A percentile compares a stretch with the other conserved stretches of the same genome.
Conservation (phyloP, 73 alveolate genomes). For the Paramecium biaurelia region DNA sequence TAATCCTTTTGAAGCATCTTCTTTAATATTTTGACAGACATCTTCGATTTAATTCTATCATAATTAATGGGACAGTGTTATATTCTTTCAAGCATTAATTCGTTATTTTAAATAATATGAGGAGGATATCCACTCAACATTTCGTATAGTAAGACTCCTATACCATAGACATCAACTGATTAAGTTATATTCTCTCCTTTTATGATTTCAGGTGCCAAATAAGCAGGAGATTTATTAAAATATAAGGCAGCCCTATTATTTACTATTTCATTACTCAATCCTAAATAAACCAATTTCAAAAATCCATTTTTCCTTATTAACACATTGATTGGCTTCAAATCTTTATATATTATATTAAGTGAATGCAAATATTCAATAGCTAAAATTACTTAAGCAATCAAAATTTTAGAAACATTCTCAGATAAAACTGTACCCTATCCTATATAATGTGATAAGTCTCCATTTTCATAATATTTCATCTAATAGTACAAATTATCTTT, state of each 20-base stretch:
- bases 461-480: slow-evolving; percentile 43
- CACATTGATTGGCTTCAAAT: slow-evolving; percentile 80
- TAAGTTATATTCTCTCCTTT: slow-evolving; percentile 73
- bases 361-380: slow-evolving; percentile 84
- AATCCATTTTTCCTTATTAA: slow-evolving; percentile 72
- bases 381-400: slow-evolving; percentile 72
- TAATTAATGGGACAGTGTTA: slow-evolving; percentile 57
- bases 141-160: slow-evolving; percentile 79
- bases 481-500: background rate
- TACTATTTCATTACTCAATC: slow-evolving; percentile 71
- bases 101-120: slow-evolving; percentile 61
- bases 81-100: slow-evolving; percentile 67
- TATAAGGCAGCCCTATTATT: slow-evolving; percentile 68
- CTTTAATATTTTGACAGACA: background rate
- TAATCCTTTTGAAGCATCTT: background rate
- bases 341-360: slow-evolving; percentile 70
- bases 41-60: slow-evolving; percentile 47
- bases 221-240: slow-evolving; percentile 83
- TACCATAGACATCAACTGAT: slow-evolving; percentile 79
- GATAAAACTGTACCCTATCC: background rate
- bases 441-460: slow-evolving; percentile 7
- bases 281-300: slow-evolving; percentile 77
- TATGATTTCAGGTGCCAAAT: slow-evolving; percentile 84
- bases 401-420: slow-evolving; percentile 73
- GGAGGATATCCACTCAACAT: slow-evolving; percentile 84